These are phyloP conservation scores for Lepidium sativum DNA, from an alignment of 345 rosid species.

Conservation along the genomic window DNA sequence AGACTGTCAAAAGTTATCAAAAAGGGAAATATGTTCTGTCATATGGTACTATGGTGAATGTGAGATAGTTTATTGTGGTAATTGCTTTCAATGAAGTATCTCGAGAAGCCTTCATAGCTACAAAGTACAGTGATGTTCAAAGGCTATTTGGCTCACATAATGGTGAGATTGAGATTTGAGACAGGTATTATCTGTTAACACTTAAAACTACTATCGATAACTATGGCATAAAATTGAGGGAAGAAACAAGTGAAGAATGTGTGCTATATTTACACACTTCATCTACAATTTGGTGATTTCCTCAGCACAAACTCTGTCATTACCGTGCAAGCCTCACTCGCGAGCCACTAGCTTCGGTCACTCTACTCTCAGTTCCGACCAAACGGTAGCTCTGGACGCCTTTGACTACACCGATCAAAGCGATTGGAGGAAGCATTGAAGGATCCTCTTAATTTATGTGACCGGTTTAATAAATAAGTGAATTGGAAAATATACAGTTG, in stretches of 20 bases:
- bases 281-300: constrained; percentile 72
- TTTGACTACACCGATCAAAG: constrained; percentile 69
- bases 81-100: constrained; percentile 78
- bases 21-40: too few relatives aligned
- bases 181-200: constrained; percentile 36
- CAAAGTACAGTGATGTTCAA: constrained; percentile 85
- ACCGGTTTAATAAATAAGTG: too few relatives aligned
- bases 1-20: constrained; percentile 77
- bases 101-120: constrained; percentile 80
- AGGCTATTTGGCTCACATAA: constrained; percentile 88
- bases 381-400: constrained; percentile 68
- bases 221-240: constrained; percentile 30
- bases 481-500: too few relatives aligned
- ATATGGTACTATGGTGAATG: too few relatives aligned
- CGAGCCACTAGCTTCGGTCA: constrained; percentile 58
- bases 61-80: constrained; percentile 66
- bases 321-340: constrained; percentile 61
- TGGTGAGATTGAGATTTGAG: too few relatives aligned
- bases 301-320: constrained; percentile 57
- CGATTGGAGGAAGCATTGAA: constrained; percentile 80
- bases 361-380: constrained; percentile 67
- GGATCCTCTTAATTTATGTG: constrained; percentile 87
- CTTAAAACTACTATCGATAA: not conserved
- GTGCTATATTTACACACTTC: constrained; percentile 52
- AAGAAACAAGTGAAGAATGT: constrained; percentile 52